These are phyloP conservation scores for Fonsecaea erecta DNA, from an alignment of 2,329 filamentous ascomycete genomes.

Conservation along the genomic window DNA sequence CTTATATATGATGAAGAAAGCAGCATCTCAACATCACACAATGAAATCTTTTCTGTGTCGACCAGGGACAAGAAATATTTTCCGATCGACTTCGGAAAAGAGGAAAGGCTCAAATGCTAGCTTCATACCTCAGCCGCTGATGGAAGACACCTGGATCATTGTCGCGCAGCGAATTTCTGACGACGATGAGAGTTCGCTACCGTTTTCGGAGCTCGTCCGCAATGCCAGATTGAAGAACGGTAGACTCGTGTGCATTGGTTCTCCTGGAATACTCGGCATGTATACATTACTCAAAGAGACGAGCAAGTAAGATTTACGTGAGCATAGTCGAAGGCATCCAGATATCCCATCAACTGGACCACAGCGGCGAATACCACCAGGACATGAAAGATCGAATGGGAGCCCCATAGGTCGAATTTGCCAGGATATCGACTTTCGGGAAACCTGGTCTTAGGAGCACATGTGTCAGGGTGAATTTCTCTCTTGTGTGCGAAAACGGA, in stretches of 20 bases:
- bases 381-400: slow-evolving; percentile 38
- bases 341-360: slow-evolving; percentile 18
- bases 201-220: slow-evolving; percentile 13
- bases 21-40: too few relatives aligned
- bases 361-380: slow-evolving; percentile 37
- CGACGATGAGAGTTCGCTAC: too few relatives aligned
- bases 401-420: slow-evolving; percentile 27
- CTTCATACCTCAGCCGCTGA: too few relatives aligned
- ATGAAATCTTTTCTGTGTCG: too few relatives aligned
- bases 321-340: slow-evolving; percentile 18
- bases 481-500: slow-evolving; percentile 17
- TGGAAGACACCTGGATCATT: too few relatives aligned
- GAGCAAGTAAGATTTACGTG: slow-evolving; percentile 20
- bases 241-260: too few relatives aligned
- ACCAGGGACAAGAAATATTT: too few relatives aligned
- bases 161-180: too few relatives aligned
- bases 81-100: too few relatives aligned
- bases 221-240: slow-evolving; percentile 7
- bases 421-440: slow-evolving; percentile 33
- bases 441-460: slow-evolving; percentile 16
- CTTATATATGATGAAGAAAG: too few relatives aligned
- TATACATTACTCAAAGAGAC: slow-evolving; percentile 7
- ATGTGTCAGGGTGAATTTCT: slow-evolving; percentile 33
- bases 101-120: too few relatives aligned
- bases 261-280: slow-evolving; percentile 16